Conservation (phyloP, 1,284 basidiomycete species). For the Taiwanofungus camphoratus region DNA sequence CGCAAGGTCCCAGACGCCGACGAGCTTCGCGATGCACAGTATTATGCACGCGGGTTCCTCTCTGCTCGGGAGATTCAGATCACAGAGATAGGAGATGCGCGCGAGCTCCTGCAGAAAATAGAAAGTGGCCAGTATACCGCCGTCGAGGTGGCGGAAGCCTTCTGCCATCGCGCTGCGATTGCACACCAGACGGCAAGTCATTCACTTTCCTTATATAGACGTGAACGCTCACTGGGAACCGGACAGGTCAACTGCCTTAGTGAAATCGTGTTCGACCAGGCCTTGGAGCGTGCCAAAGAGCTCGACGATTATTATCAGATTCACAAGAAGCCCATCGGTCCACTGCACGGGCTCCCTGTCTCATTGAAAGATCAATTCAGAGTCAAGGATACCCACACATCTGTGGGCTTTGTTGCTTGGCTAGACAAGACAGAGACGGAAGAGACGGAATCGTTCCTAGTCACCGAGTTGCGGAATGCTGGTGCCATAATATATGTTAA, state of each 20-base stretch:
- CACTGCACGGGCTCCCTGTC: constrained; percentile 58
- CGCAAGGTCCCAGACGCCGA: no score
- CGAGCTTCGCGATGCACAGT: no score
- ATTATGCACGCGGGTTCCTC: constrained; percentile 61
- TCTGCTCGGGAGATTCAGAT: constrained; percentile 59
- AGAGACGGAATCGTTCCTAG: constrained; percentile 36
- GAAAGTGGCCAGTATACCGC: constrained; percentile 50
- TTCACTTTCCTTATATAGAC: neutral
- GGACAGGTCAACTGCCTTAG: constrained; percentile 49
- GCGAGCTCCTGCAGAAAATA: constrained; percentile 42
- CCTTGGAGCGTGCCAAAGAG: constrained; percentile 43
- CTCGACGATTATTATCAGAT: constrained; percentile 42
- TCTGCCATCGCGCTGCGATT: constrained; percentile 73
- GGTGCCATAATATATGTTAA: constrained; percentile 45
- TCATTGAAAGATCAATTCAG: constrained; percentile 57
- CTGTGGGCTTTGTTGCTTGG: constrained; percentile 61
- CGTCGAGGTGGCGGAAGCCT: constrained; percentile 67
- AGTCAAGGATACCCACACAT: constrained; percentile 32
- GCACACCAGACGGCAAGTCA: constrained; percentile 77
- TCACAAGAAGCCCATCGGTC: constrained; percentile 46
- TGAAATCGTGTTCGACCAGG: constrained; percentile 49
- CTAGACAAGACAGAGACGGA: constrained; percentile 34
- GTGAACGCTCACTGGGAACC: constrained; percentile 24
- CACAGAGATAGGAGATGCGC: constrained; percentile 49
- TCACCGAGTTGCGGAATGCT: constrained; percentile 33